A percentile compares a stretch with the other conserved stretches of the same genome.
Conservation (phyloP, 2,329 filamentous ascomycete species). For the Fonsecaea erecta region DNA sequence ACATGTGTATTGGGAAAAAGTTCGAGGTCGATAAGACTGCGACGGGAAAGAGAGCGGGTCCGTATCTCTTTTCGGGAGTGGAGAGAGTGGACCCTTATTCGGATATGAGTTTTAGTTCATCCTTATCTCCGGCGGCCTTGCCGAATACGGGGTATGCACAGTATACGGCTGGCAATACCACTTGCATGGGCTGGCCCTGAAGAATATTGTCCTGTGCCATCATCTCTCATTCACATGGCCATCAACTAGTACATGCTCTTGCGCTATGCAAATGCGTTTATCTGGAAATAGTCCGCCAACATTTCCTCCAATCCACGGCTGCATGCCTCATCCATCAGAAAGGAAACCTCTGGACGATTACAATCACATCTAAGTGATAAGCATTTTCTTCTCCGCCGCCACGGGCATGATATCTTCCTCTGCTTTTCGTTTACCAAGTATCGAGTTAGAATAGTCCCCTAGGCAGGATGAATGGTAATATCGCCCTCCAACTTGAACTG, state of each 20-base stretch:
- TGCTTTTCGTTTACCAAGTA: conserved; percentile 76
- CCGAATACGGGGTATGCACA: neutral
- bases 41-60: conserved; percentile 3
- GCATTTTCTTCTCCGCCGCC: neutral
- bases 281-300: neutral
- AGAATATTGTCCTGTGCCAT: neutral
- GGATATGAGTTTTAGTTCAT: neutral
- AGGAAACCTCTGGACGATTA: neutral
- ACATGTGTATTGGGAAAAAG: conserved; percentile 3
- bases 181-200: neutral
- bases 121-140: conserved; percentile 18
- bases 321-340: neutral
- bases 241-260: neutral
- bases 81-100: conserved; percentile 4
- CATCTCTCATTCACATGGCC: neutral
- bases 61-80: conserved; percentile 6
- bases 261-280: conserved; percentile 12
- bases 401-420: conserved; percentile 47
- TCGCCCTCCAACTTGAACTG: conserved; percentile 73
- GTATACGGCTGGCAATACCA: too few relatives aligned
- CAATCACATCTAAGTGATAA: conserved; percentile 2
- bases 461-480: conserved; percentile 85
- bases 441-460: conserved; percentile 58
- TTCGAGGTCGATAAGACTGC: conserved; percentile 1
- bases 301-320: neutral